Evolutionary conservation across 1,139 yeast species (phyloP).

Genomic region (Yamadazyma aaseri): DNA sequence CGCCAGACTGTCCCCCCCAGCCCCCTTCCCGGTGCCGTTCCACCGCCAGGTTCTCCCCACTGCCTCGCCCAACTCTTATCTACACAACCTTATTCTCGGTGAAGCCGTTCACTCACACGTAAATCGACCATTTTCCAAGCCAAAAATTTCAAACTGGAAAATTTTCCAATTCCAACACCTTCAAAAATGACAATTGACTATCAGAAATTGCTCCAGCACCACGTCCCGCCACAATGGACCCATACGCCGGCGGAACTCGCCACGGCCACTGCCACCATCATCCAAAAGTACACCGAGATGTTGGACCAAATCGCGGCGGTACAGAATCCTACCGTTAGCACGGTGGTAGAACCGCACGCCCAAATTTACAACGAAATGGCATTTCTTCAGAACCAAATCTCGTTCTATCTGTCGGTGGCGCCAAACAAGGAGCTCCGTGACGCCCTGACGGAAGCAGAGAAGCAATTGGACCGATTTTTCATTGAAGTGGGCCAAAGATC

Average conservation of each 20-base stretch:
- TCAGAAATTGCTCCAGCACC: conserved; percentile 12
- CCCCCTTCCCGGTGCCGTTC: too few species aligned
- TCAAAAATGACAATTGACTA: conserved; percentile 19
- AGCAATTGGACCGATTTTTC: conserved; percentile 50
- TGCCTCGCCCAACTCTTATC: too few species aligned
- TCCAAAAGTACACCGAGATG: conserved; percentile 41
- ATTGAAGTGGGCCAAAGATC: conserved; percentile 67
- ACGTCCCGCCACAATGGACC: conserved; percentile 53
- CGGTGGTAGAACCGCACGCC: conserved; percentile 52
- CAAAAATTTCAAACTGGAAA: too few species aligned
- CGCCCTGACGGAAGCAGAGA: conserved; percentile 65
- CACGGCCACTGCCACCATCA: conserved; percentile 42
- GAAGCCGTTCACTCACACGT: too few species aligned
- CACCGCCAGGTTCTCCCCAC: too few species aligned
- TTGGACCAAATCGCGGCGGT: conserved; percentile 55
- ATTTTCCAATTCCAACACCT: not conserved
- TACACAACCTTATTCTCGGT: too few species aligned
- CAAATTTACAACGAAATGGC: conserved; percentile 47
- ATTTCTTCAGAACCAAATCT: conserved; percentile 46
- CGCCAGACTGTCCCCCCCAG: too few species aligned
- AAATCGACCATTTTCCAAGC: too few species aligned
- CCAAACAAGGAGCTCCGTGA: conserved; percentile 61
- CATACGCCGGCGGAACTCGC: conserved; percentile 54
- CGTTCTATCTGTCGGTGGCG: conserved; percentile 72
- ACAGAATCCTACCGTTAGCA: conserved; percentile 52